Evolutionary conservation across 768 basidiomycete species (phyloP).

Genomic region (Gloeostereum incarnatum): DNA sequence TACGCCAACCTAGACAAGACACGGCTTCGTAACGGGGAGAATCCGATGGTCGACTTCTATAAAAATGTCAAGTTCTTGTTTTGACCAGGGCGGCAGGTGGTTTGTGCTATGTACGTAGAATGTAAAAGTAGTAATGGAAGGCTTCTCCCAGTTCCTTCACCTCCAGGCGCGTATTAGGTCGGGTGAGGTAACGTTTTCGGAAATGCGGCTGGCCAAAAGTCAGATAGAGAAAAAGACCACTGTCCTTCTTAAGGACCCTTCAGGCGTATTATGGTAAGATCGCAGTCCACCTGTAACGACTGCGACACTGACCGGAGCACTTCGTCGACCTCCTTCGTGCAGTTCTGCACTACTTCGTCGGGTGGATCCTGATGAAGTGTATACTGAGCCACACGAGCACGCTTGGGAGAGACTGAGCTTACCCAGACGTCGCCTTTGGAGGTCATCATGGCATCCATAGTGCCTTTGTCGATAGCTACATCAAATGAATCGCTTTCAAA

Average conservation of each 20-base stretch:
- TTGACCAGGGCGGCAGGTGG: too few species aligned
- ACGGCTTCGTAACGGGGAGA: constrained; percentile 69
- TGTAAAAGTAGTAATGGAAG: constrained; percentile 81
- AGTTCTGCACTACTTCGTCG: constrained; percentile 57
- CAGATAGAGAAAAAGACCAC: constrained; percentile 63
- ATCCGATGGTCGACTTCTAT: constrained; percentile 85
- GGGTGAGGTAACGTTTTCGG: constrained; percentile 55
- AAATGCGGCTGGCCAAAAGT: constrained; percentile 92
- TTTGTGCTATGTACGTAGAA: constrained; percentile 39
- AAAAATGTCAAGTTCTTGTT: constrained; percentile 93
- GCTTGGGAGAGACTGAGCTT: constrained; percentile 12
- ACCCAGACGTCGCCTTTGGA: constrained; percentile 80
- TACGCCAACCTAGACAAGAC: constrained; percentile 75
- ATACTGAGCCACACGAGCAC: background rate
- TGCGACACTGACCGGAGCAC: constrained; percentile 47
- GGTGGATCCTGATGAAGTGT: constrained; percentile 55
- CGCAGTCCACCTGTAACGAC: background rate
- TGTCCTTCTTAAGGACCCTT: constrained; percentile 56
- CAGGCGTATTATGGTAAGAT: background rate
- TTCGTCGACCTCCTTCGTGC: constrained; percentile 70
- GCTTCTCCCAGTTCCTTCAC: constrained; percentile 66
- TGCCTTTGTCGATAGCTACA: constrained; percentile 83
- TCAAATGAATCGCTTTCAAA: constrained; percentile 62
- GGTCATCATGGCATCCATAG: constrained; percentile 90
- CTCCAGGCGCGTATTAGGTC: constrained; percentile 49